Evolutionary conservation across 495 filamentous ascomycete species (phyloP).

Genomic region (Aspergillus olivimuriae): DNA sequence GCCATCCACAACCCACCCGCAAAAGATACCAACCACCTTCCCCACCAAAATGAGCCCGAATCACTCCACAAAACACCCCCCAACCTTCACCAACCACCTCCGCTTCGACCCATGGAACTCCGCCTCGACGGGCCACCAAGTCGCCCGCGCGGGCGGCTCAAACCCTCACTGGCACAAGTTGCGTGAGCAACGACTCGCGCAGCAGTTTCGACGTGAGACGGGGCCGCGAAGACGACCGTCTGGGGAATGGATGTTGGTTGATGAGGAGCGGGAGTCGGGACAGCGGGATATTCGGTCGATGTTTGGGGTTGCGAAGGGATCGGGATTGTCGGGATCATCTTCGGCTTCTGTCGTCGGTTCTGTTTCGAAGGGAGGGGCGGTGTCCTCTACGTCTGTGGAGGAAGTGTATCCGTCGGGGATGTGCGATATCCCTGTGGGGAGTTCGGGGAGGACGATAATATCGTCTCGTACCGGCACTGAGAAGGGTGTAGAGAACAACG

Average conservation of each 20-base stretch:
- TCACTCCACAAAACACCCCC: background rate
- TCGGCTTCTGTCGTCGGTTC: background rate
- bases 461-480: no score
- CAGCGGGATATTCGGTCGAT: slow-evolving; percentile 36
- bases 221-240: background rate
- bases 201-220: slow-evolving; percentile 50
- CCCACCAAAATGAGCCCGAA: background rate
- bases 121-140: slow-evolving; percentile 73
- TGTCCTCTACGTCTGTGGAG: no score
- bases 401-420: no score
- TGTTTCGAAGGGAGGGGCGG: background rate
- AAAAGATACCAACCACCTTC: background rate
- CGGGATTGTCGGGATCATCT: slow-evolving; percentile 1
- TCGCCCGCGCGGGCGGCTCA: slow-evolving; percentile 51
- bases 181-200: slow-evolving; percentile 56
- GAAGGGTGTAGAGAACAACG: no score
- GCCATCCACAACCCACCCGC: background rate
- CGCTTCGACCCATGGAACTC: slow-evolving; percentile 80
- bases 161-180: slow-evolving; percentile 62
- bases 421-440: no score
- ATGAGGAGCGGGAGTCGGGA: background rate
- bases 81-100: slow-evolving; percentile 31
- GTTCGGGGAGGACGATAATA: no score
- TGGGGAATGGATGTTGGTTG: slow-evolving; percentile 3
- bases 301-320: slow-evolving; percentile 27